A percentile compares a stretch with the other conserved stretches of the same genome.
These are phyloP conservation scores for Chaetoceros tenuissimus DNA, from an alignment of 108 stramenopile species.

Conservation along the genomic window DNA sequence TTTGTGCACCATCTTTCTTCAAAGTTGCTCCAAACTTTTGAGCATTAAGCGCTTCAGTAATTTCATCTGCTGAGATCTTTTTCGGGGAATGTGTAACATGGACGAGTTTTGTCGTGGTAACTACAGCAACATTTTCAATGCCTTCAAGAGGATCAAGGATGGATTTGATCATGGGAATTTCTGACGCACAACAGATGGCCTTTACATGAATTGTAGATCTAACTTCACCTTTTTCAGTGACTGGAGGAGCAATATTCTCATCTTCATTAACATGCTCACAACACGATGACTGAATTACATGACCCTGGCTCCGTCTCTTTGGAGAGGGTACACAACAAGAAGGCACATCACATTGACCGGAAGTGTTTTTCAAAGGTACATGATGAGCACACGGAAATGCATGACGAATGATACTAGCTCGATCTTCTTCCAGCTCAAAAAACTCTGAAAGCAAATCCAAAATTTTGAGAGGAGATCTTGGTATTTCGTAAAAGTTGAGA, in stretches of 20 bases:
- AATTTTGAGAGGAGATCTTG: conserved; percentile 16
- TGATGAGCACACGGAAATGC: too few species aligned
- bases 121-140: conserved; percentile 11
- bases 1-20: too few species aligned
- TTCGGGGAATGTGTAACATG: conserved; percentile 32
- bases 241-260: too few species aligned
- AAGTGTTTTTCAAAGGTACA: too few species aligned
- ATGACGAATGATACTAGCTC: too few species aligned
- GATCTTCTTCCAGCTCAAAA: conserved; percentile 27
- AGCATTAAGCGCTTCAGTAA: conserved; percentile 24
- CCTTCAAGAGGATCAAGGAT: conserved; percentile 15
- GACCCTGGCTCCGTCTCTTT: too few species aligned
- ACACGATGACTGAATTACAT: too few species aligned
- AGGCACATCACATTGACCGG: too few species aligned
- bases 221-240: too few species aligned
- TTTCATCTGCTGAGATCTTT: conserved; percentile 13
- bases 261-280: too few species aligned
- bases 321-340: too few species aligned
- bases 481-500: conserved; percentile 31
- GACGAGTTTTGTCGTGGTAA: conserved; percentile 16
- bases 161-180: conserved; percentile 14
- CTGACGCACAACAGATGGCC: conserved; percentile 20
- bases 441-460: conserved; percentile 21
- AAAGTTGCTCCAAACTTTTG: conserved; percentile 34
- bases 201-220: conserved; percentile 21